Evolutionary conservation across 2,329 filamentous ascomycete genomes (phyloP), one percentile per base, ranked within the genome.

Genomic region (Myotisia sp.): DNA sequence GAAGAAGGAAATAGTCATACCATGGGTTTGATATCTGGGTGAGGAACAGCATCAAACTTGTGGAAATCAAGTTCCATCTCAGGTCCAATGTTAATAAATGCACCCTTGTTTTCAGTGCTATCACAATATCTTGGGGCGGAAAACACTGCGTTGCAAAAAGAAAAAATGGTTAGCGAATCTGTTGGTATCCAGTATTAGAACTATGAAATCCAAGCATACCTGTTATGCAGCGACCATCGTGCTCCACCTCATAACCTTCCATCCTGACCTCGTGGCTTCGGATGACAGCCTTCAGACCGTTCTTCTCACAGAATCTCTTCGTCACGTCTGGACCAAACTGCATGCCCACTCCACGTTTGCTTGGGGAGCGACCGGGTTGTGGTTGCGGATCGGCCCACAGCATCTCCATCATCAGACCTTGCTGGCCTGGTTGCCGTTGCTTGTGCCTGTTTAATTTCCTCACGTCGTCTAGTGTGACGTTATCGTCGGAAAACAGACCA

Each of bases 381-480:
- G 80, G 70, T 56, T 98, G 90, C 2, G 90, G 90, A 54, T 98
- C 90, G 1, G 90, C 95, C 90, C 90, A 98, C 29, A 98, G 71
- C 90, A 98, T 98, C 62, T 98, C 90, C 90, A 98, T 98, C 90
- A 98, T 98, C 48, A 98, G 64, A 9, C 90, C 90, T 31, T 80
- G 65, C 57, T 98, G 90, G 20, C 90, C 90, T 2, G 90, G 87
- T 51, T 95, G 87, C 41, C 83, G 72, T 60, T 95, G 90, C 55
- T 73, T 76, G 62, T 94, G 86, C 44, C 87, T 71, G 60, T 95
- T 78, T 38, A 95, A 67, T 62, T 92, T 92, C 45, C 90, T 75
- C 46, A 98, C 92, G 53, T 98, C 87, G 46, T 95, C 83, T 34
- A 98, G 64, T 1, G 82, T 86, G 43, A 87, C 70, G 46, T 82